phyloP scores from a whole-genome alignment of 306 rosid genomes.

The Purshia tridentata region DNA sequence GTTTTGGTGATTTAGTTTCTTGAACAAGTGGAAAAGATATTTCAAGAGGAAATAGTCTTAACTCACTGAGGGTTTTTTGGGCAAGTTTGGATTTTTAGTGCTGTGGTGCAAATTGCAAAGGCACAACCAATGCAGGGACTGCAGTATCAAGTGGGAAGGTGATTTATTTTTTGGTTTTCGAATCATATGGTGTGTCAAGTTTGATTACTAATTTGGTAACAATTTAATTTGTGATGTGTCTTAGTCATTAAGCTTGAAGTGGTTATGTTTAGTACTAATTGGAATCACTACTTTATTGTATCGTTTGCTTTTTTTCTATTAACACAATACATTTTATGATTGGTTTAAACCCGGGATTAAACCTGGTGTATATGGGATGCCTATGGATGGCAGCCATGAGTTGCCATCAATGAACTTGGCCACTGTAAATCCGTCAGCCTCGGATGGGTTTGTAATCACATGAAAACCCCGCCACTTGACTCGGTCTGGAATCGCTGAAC shows the following conservation, averaged over 20 bases:
- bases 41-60: not conserved
- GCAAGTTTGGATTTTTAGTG: not conserved
- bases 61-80: not conserved
- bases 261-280: too few species aligned
- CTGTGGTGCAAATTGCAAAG: not conserved
- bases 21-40: not conserved
- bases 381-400: slow-evolving; percentile 3
- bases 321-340: too few species aligned
- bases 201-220: not conserved
- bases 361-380: not conserved
- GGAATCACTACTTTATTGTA: too few species aligned
- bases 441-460: not conserved
- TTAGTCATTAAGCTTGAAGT: not conserved
- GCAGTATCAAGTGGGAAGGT: not conserved
- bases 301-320: too few species aligned
- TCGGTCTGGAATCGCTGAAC: not conserved
- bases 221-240: not conserved
- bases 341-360: not conserved
- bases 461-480: slow-evolving; percentile 4
- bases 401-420: slow-evolving; percentile 8
- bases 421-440: slow-evolving; percentile 9
- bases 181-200: not conserved
- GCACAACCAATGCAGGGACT: not conserved
- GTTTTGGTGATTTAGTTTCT: too few species aligned
- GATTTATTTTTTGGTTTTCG: not conserved